Base-by-base conservation (phyloP, 306 rosid genomes). In the Adenanthera pavonina region DNA sequence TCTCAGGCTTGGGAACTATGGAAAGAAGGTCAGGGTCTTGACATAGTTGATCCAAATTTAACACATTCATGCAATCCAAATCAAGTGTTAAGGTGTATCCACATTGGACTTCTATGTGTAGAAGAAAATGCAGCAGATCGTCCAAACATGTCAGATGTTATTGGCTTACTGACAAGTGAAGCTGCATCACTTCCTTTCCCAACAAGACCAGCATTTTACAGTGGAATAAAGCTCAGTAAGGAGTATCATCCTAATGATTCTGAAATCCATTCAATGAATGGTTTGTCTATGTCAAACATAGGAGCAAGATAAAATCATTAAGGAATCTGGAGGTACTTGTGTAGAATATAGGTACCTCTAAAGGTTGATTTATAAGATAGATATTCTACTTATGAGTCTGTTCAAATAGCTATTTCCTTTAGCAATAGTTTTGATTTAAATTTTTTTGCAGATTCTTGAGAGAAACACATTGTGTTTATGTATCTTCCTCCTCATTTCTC, bases 161-260 rank as follows among this genome's bases (percentile, higher is more conserved):
- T 85, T 46, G 30, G 12, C 57, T 16, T 44, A 78, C 44, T 82
- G 81, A 75, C 84, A 43, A 82, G 49, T 74, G 79, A 78, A 78
- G 35, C 33, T 49, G 52, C 43, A 5, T 19, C 78, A 19, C 57
- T 75, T 69, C 84, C 84, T 59, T 15, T 76, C 14, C 84, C 87
- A 3, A 75, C 44, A 84, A 84, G 40, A 9, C 87, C 81, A 69
- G 75, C 75, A 15, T 84, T 75, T 74, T 74, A 8, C 11, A 44
- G 10, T 69, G 44, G 53, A 76, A 76, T 48, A 48, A 76, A 47
- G 44, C 11, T 4, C 25, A 69, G 48, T 5, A 72, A 69, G 66
- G 61, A 38, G 36, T 14, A 70, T 11, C 51, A 40, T 35, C 36
- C 52, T 47, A 25, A 7, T 6, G 53, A 59, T 44, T 40, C 9